phyloP scores from a whole-genome alignment of 202 grass and related monocot genomes.

The Setaria italica region DNA sequence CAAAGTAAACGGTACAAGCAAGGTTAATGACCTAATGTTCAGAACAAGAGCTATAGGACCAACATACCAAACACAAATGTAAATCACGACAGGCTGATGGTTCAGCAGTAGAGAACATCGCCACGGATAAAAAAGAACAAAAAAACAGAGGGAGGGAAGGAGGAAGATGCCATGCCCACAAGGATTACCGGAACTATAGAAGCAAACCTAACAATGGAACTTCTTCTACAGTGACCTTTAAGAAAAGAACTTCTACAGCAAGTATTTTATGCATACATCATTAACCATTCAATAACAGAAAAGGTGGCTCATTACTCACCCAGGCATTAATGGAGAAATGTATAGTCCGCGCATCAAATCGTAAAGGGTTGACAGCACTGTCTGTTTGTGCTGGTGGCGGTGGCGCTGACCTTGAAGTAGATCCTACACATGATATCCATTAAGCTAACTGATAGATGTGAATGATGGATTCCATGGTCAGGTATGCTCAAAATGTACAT shows the following conservation, averaged over 20 bases:
- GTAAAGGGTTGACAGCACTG: slow-evolving; percentile 55
- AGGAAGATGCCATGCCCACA: not conserved
- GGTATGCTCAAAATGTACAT: slow-evolving; percentile 21
- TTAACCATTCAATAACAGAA: not conserved
- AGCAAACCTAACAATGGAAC: slow-evolving; percentile 18
- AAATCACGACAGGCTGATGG: not conserved
- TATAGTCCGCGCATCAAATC: slow-evolving; percentile 70
- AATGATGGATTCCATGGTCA: not conserved
- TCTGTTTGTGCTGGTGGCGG: slow-evolving; percentile 35
- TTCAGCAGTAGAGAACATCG: not conserved
- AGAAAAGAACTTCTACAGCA: not conserved
- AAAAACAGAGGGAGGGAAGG: too few species aligned
- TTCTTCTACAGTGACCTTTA: not conserved
- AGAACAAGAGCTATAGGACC: not conserved
- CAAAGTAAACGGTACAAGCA: not conserved
- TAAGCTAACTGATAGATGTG: slow-evolving; percentile 28
- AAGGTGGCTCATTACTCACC: slow-evolving; percentile 53
- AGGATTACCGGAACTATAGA: slow-evolving; percentile 32
- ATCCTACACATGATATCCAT: slow-evolving; percentile 45
- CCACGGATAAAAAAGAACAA: too few species aligned
- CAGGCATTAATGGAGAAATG: slow-evolving; percentile 91
- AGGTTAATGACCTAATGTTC: not conserved
- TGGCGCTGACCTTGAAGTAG: slow-evolving; percentile 54
- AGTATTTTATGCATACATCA: slow-evolving; percentile 20
- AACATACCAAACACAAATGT: not conserved